Evolutionary conservation across 768 basidiomycete species (phyloP), one percentile per base, ranked within the genome.

Genomic region (Agaricus subrufescens): DNA sequence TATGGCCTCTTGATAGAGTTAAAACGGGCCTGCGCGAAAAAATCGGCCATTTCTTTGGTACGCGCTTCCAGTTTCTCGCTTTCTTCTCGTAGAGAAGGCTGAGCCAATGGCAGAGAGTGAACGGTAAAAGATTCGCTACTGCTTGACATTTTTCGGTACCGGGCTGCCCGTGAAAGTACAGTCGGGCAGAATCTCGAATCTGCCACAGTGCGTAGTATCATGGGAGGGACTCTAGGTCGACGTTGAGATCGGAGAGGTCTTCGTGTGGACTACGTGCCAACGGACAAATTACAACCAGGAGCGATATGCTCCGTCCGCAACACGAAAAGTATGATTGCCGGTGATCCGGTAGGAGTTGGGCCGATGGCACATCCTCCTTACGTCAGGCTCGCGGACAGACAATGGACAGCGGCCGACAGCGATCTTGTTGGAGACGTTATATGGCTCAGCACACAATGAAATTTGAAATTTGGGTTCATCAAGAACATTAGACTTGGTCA

Each of bases 11-110:
- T 85, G 53, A 91, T 81, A 57, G 72, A 72, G 26, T 76, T 71
- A 67, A 93, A 97, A 15, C 94, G 84, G 15, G 92, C 83, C 23
- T 78, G 79, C 29, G 76, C 66, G 68, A 94, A 94, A 81, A 91
- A 98, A 2, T 78, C 72, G 15, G 82, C 71, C 73, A 92, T 78
- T 44, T 81, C 80, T 12, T 75, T 70, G n/a, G 83, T 78, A 12
- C 90, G 83, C 23, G 75, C 75, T 15, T 82, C 72, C 65, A 90
- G 88, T 54, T 78, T 73, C 19, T 75, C 71, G 2, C 74, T 64
- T 69, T 93, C 91, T 40, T 79, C 80, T 27, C 79, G 73, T 1
- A 71, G 61, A 9, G 85, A 76, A 2, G 84, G 89, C 1, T 83
- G 79, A 52, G 80, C 74, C 23, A 88, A 69, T 5, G 84, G 81